phyloP scores from a whole-genome alignment of 2,329 filamentous ascomycete genomes.

The Cylindrodendrum hubeiense region DNA sequence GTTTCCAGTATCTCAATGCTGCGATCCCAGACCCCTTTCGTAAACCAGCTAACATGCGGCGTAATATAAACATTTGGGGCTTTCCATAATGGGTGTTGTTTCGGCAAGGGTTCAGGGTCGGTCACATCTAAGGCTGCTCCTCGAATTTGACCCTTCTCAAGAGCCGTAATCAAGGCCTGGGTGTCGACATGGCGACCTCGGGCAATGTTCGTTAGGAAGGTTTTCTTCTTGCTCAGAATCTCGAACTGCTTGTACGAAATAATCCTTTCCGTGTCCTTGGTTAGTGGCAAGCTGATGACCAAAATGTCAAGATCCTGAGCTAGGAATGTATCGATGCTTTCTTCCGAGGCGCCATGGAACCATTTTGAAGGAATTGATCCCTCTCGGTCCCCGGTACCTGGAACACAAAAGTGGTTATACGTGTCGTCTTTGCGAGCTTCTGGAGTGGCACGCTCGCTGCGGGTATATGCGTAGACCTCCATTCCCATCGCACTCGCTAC shows the following conservation, averaged over 20 bases:
- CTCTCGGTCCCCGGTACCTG: constrained; percentile 65
- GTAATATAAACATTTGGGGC: background rate
- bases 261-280: constrained; percentile 49
- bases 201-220: constrained; percentile 75
- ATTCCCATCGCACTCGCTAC: constrained; percentile 72
- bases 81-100: background rate
- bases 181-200: constrained; percentile 60
- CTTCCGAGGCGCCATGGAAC: constrained; percentile 52
- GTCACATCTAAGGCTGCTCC: constrained; percentile 80
- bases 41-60: constrained; percentile 48
- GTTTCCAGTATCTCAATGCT: background rate
- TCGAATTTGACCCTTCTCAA: constrained; percentile 54
- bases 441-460: constrained; percentile 67
- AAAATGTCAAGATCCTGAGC: constrained; percentile 56
- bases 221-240: constrained; percentile 47
- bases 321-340: constrained; percentile 56
- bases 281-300: constrained; percentile 56
- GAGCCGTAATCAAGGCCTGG: constrained; percentile 66
- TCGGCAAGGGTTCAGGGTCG: constrained; percentile 77
- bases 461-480: constrained; percentile 76
- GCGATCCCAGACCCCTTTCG: background rate
- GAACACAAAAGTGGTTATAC: constrained; percentile 72
- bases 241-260: constrained; percentile 49
- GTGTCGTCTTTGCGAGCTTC: constrained; percentile 66
- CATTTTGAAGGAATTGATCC: constrained; percentile 55